Conservation (phyloP, 129 eudicot genomes). For the Tanacetum coccineum region DNA sequence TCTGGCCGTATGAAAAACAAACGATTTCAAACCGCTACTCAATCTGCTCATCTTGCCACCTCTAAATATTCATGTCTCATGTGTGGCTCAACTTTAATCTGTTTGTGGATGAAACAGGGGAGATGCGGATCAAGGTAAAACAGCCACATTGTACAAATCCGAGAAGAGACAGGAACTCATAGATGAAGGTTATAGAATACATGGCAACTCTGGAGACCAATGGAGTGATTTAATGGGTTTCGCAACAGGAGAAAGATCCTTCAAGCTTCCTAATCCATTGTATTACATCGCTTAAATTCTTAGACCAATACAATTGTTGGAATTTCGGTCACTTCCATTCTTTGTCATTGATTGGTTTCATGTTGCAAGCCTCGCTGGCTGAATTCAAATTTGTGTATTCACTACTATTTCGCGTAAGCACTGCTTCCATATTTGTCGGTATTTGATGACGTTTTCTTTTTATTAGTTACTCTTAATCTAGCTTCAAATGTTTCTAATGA, state of each 20-base stretch:
- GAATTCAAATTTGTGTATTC: slow-evolving; percentile 19
- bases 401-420: slow-evolving; percentile 1
- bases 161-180: slow-evolving; percentile 60
- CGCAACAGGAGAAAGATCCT: slow-evolving; percentile 65
- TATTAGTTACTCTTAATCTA: not conserved
- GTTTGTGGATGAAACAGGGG: slow-evolving; percentile 46
- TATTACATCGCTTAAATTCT: slow-evolving; percentile 53
- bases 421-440: not conserved
- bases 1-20: not conserved
- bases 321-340: not conserved
- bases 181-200: slow-evolving; percentile 69
- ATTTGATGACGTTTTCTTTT: not conserved
- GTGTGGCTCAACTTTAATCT: slow-evolving; percentile 4
- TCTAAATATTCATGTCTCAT: not conserved
- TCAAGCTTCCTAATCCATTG: slow-evolving; percentile 86
- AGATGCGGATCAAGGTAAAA: slow-evolving; percentile 52
- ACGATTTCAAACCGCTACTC: not conserved
- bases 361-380: slow-evolving; percentile 4
- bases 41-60: not conserved
- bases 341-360: not conserved
- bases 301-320: not conserved
- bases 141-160: slow-evolving; percentile 67
- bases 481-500: not conserved
- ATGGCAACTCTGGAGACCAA: slow-evolving; percentile 87
- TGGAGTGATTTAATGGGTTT: slow-evolving; percentile 89